A percentile compares a stretch with the other conserved stretches of the same genome.
Conservation (phyloP, 1,284 basidiomycete genomes). For the Phellopilus nigrolimitatus region DNA sequence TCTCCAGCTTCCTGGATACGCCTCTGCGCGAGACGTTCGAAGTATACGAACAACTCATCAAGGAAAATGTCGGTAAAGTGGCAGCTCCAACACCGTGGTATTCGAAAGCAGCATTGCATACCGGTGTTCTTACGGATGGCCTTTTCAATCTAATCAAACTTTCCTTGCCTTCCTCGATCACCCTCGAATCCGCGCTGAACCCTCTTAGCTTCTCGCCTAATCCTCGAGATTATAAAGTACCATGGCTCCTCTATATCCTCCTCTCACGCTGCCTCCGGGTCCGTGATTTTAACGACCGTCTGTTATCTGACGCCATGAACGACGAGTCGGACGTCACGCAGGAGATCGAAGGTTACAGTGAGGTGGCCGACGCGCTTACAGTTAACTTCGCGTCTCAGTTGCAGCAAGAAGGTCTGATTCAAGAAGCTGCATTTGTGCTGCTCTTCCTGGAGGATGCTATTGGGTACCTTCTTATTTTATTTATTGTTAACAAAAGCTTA, state of each 20-base stretch:
- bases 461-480: constrained; percentile 48
- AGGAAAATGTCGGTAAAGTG: constrained; percentile 39
- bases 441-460: constrained; percentile 80
- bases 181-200: constrained; percentile 50
- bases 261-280: constrained; percentile 78
- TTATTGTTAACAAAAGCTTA: background rate
- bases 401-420: constrained; percentile 76
- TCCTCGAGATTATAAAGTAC: constrained; percentile 75
- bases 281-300: constrained; percentile 83
- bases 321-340: constrained; percentile 39
- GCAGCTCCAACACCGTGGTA: constrained; percentile 73
- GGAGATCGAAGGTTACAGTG: constrained; percentile 66
- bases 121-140: constrained; percentile 51
- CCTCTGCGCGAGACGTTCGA: constrained; percentile 68
- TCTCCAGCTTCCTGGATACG: constrained; percentile 69
- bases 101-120: constrained; percentile 35
- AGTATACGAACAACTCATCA: constrained; percentile 57
- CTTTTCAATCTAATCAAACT: constrained; percentile 84
- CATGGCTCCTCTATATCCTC: constrained; percentile 93
- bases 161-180: constrained; percentile 58
- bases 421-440: constrained; percentile 86
- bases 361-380: constrained; percentile 78
- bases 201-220: constrained; percentile 76
- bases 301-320: constrained; percentile 37
- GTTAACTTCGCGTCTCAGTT: constrained; percentile 85